Conservation (phyloP, 148 eudicot species). For the Rhododendron vialii region DNA sequence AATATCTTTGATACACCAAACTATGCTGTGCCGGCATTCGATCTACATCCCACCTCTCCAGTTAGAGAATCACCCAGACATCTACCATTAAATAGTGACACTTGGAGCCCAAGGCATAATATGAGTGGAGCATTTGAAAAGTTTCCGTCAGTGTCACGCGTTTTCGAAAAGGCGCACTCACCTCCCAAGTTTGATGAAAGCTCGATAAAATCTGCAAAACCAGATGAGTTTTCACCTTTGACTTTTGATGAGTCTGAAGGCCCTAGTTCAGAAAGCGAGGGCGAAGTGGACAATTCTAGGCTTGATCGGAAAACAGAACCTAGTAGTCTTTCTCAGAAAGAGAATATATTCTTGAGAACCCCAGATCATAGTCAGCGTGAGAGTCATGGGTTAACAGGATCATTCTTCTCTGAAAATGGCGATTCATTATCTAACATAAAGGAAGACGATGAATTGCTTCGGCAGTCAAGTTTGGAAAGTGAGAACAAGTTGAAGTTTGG, state of each 20-base stretch:
- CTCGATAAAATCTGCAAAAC: conserved; percentile 26
- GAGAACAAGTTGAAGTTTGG: conserved; percentile 47
- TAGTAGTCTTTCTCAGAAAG: conserved; percentile 9
- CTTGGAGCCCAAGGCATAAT: conserved; percentile 23
- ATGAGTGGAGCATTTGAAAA: conserved; percentile 14
- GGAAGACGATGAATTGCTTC: conserved; percentile 20
- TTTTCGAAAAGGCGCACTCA: conserved; percentile 17
- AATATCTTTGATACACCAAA: conserved; percentile 25
- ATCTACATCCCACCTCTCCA: conserved; percentile 23
- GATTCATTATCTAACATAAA: conserved; percentile 17
- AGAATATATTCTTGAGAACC: conserved; percentile 12
- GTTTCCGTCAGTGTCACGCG: conserved; percentile 10
- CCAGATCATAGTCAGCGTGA: conserved; percentile 11
- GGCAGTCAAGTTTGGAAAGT: conserved; percentile 30
- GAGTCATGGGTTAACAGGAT: conserved; percentile 11
- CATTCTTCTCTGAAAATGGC: conserved; percentile 12
- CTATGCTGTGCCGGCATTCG: conserved; percentile 29
- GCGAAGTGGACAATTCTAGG: conserved; percentile 28
- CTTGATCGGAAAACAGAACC: conserved; percentile 16
- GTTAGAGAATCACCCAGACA: conserved; percentile 25
- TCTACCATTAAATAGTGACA: conserved; percentile 5
- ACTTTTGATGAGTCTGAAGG: conserved; percentile 60
- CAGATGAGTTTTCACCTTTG: conserved; percentile 37
- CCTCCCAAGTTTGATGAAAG: conserved; percentile 41
- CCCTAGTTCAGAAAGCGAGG: conserved; percentile 53